phyloP scores from a whole-genome alignment of 2,329 filamentous ascomycete genomes.

The Aureobasidium sp. region DNA sequence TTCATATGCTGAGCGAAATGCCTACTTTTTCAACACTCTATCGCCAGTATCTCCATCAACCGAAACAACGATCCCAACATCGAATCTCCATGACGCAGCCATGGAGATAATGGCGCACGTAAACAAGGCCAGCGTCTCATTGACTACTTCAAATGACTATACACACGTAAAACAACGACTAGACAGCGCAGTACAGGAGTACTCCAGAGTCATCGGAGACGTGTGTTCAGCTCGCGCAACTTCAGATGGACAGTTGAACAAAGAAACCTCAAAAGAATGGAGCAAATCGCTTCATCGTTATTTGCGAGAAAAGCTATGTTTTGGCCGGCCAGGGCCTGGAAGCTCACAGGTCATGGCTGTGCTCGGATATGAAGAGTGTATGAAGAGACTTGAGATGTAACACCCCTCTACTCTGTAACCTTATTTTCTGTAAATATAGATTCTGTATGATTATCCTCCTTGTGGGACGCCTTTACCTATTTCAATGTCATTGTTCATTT shows the following conservation, averaged over 20 bases:
- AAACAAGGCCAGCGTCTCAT: neutral
- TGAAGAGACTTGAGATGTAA: conserved; percentile 29
- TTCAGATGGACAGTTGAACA: conserved; percentile 16
- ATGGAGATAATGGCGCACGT: neutral
- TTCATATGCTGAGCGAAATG: conserved; percentile 51
- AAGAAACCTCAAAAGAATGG: conserved; percentile 20
- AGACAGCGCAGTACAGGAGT: neutral
- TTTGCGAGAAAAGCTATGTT: conserved; percentile 50
- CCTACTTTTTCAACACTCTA: conserved; percentile 47
- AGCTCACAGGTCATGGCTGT: conserved; percentile 49
- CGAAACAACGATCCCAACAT: neutral
- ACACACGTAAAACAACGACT: neutral
- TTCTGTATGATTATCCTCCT: neutral
- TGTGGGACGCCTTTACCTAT: neutral
- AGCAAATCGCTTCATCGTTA: conserved; percentile 45
- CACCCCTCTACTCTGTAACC: neutral
- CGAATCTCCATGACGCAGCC: neutral
- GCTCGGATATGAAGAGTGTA: conserved; percentile 47
- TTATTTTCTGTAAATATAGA: neutral
- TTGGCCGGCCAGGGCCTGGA: conserved; percentile 47
- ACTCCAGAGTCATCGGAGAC: neutral
- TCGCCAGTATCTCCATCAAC: conserved; percentile 2
- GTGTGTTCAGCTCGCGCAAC: neutral
- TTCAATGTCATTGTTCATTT: too few relatives aligned
- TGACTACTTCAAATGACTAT: neutral